These are phyloP conservation scores for Cucumis melo DNA, from an alignment of 306 rosid genomes.

Conservation along the genomic window DNA sequence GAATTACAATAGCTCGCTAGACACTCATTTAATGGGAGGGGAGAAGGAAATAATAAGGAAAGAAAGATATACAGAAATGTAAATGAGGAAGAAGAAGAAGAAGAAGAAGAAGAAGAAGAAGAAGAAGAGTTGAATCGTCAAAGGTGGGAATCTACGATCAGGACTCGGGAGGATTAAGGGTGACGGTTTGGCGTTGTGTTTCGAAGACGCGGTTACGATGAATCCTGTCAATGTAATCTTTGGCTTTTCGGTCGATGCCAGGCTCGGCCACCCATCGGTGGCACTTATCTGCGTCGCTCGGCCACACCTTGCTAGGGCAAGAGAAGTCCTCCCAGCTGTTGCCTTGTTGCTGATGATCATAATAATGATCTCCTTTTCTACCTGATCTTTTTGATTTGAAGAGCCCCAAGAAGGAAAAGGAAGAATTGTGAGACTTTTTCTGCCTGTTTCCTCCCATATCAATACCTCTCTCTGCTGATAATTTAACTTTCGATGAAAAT, in stretches of 20 bases:
- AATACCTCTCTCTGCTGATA: no score
- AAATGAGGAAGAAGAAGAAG: neutral
- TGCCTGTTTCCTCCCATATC: conserved; percentile 3
- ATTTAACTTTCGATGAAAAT: no score
- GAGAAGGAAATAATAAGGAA: no score
- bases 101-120: neutral
- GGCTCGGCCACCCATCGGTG: conserved; percentile 59
- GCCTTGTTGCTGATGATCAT: neutral
- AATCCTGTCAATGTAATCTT: conserved; percentile 32
- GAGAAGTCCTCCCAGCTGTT: conserved; percentile 15
- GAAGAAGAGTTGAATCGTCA: no score
- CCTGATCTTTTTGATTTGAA: conserved; percentile 30
- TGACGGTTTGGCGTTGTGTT: conserved; percentile 25
- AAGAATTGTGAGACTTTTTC: neutral
- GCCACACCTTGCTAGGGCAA: conserved; percentile 45
- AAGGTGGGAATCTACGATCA: neutral
- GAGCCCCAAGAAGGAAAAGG: conserved; percentile 46
- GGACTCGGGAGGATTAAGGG: conserved; percentile 15
- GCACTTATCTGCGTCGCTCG: conserved; percentile 63
- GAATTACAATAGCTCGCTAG: no score
- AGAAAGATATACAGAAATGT: neutral
- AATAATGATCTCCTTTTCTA: conserved; percentile 9
- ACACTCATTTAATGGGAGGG: no score
- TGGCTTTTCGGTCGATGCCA: conserved; percentile 52
- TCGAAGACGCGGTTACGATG: conserved; percentile 39